Conservation (phyloP, 192 early-diverging fungal species). For the Rhizophagus clarus region DNA sequence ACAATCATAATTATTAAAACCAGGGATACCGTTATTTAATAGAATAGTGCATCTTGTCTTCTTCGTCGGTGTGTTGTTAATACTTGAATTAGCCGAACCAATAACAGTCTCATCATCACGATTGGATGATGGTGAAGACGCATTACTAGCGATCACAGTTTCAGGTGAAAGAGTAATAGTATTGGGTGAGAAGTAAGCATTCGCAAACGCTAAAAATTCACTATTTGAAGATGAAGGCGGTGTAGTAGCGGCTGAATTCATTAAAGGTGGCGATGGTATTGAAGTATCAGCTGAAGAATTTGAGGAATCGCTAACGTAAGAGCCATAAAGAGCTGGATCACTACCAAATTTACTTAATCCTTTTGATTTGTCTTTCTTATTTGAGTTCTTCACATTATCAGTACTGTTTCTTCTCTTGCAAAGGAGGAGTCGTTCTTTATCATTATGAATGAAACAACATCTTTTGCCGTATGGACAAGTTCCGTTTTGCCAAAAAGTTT, state of each 20-base stretch:
- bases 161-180: background rate
- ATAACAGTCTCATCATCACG: background rate
- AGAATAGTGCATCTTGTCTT: background rate
- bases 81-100: background rate
- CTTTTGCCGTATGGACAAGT: conserved; percentile 92
- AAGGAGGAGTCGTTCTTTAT: conserved; percentile 39
- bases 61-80: background rate
- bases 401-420: conserved; percentile 10
- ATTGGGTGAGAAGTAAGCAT: conserved; percentile 28
- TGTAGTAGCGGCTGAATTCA: background rate
- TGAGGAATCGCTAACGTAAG: background rate
- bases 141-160: background rate
- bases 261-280: background rate
- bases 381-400: background rate
- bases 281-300: background rate
- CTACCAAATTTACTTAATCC: conserved; percentile 16
- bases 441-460: conserved; percentile 91
- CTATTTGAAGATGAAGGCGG: background rate
- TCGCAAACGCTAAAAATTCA: conserved; percentile 19
- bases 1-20: background rate
- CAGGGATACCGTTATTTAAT: background rate
- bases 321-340: conserved; percentile 19
- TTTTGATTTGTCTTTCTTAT: background rate
- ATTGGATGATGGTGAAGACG: background rate
- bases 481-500: conserved; percentile 84